These are phyloP conservation scores for Litchi chinensis DNA, from an alignment of 345 rosid species.

Conservation along the genomic window DNA sequence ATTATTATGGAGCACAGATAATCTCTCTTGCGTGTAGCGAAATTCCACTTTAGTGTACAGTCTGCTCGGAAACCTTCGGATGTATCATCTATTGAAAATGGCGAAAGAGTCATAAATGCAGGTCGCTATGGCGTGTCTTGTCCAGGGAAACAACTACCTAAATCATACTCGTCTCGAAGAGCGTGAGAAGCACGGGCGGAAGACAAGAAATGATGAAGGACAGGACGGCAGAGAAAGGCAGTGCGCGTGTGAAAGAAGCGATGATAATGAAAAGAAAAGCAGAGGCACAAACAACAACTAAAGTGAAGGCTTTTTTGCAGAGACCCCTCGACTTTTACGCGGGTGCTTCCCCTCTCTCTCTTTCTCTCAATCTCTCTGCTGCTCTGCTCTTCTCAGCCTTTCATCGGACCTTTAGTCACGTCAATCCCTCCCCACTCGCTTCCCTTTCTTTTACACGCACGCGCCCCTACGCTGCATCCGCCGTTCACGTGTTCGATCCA, in stretches of 20 bases:
- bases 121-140: too few relatives aligned
- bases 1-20: too few relatives aligned
- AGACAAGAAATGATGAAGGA: not conserved
- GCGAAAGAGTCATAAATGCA: too few relatives aligned
- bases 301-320: conserved; percentile 19
- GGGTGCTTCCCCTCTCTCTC: conserved; percentile 25
- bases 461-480: conserved; percentile 22
- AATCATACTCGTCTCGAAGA: not conserved
- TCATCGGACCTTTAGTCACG: conserved; percentile 60
- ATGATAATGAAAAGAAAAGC: not conserved
- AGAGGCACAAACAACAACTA: conserved; percentile 13
- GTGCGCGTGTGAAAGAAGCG: conserved; percentile 9
- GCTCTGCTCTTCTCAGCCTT: conserved; percentile 37
- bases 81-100: too few relatives aligned
- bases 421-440: conserved; percentile 19
- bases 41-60: too few relatives aligned
- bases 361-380: too few relatives aligned
- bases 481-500: conserved; percentile 24
- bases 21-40: too few relatives aligned
- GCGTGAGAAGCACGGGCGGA: conserved; percentile 2
- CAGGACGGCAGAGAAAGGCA: too few relatives aligned
- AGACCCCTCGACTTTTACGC: conserved; percentile 70
- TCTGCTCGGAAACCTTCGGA: too few relatives aligned
- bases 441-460: not conserved
- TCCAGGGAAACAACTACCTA: too few relatives aligned